Conservation (phyloP, 306 rosid species). For the Corylus americana region DNA sequence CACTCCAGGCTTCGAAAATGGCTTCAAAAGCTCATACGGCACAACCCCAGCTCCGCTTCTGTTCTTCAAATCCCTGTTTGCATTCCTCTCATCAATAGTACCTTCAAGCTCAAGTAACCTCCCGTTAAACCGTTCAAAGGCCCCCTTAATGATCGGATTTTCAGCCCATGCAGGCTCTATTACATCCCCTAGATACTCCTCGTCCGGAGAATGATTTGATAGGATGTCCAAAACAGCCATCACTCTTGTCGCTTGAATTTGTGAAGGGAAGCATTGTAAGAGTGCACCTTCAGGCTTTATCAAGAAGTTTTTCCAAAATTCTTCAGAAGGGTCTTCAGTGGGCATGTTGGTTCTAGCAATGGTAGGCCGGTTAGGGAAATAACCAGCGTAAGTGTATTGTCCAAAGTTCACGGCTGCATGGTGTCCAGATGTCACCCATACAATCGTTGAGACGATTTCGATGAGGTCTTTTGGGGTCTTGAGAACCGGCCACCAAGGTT, state of each 20-base stretch:
- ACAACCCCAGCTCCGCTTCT: conserved; percentile 45
- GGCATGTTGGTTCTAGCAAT: conserved; percentile 38
- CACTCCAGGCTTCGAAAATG: conserved; percentile 62
- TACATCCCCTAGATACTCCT: conserved; percentile 44
- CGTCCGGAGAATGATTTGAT: conserved; percentile 51
- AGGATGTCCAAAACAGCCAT: conserved; percentile 45
- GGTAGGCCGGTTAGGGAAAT: conserved; percentile 51
- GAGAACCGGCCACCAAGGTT: conserved; percentile 59
- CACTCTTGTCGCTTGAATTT: conserved; percentile 42
- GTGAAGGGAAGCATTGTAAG: conserved; percentile 39
- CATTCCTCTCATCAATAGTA: conserved; percentile 35
- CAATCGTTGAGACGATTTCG: conserved; percentile 36
- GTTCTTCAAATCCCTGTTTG: conserved; percentile 19
- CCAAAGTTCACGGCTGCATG: conserved; percentile 73
- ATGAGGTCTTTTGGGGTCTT: conserved; percentile 36
- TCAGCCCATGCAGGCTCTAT: conserved; percentile 46
- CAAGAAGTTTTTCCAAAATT: conserved; percentile 33
- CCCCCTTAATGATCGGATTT: conserved; percentile 33
- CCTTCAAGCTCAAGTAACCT: conserved; percentile 43
- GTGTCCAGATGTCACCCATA: conserved; percentile 53
- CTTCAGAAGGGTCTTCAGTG: conserved; percentile 33
- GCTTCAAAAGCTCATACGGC: conserved; percentile 65
- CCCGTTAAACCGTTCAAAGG: conserved; percentile 45
- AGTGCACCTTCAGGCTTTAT: conserved; percentile 36
- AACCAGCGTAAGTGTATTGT: conserved; percentile 43